Evolutionary conservation across 805 yeast species (phyloP), one percentile per base, ranked within the genome.

Genomic region (Debaryomyces hansenii): DNA sequence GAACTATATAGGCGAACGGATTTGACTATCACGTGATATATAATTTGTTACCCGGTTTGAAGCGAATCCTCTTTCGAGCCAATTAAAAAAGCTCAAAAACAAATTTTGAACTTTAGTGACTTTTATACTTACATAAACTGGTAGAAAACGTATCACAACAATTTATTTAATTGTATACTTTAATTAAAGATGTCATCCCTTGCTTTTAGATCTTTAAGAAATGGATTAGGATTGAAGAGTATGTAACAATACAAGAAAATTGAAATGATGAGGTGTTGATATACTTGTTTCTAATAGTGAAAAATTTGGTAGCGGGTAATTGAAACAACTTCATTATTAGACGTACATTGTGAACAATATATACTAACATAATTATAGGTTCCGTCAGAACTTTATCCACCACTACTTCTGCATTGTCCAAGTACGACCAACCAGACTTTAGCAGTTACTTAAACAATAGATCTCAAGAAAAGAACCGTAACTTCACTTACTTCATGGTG

Each of bases 401-500:
- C 37, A 61, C 83, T 42, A 59, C 82, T 41, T 69, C 78, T 48
- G 71, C 78, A 52, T 85, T 87, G 64, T 81, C 94, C 45, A 82
- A 85, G 59, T 91, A 87, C 79, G 85, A 88, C 71, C 91, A 94
- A 43, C 98, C 97, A 68, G 92, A 91, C 73, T 91, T 82, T 72
- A 79, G 87, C 53, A 84, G 80, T 57, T 87, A 89, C 73, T 77
- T 90, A 61, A 87, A 85, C 78, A 80, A 87, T 68, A 75, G 83
- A 59, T 58, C 66, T 49, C 96, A 88, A 64, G 81, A 82, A 64
- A 75, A 84, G 60, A 64, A 55, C 59, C 88, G 96, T 70, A 90
- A 85, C 70, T 85, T 86, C 76, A 81, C 96, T 54, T 94, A 94
- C 80, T 92, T 95, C 79, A 90, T 95, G 91, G 92, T 94, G 58